Evolutionary conservation across 768 basidiomycete species (phyloP), one percentile per base, ranked within the genome.

Genomic region (Termitomyces sp.): DNA sequence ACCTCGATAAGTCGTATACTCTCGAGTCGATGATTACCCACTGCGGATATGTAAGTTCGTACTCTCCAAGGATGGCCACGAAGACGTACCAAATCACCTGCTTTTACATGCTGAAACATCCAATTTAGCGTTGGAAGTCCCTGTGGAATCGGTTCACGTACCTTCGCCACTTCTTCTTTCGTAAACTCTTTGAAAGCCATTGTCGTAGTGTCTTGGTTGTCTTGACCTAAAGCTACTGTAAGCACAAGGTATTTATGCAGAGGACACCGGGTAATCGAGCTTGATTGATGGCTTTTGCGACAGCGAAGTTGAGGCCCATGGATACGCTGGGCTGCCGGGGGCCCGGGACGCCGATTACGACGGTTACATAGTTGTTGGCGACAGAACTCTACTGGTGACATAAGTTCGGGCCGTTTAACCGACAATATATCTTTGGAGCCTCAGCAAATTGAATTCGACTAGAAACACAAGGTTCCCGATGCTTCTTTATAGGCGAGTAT

Each of bases 1-100:
- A 92, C 63, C 82, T 82, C 49, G 83, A 81, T 23, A 92, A 75
- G 66, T 91, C 84, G 63, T 82, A 90, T 27, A 90, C 89, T 67
- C 77, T 59, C 2, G 62, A 65, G 40, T 65, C 63, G 7, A 65
- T 51, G 12, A 64, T 54, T n/a, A 62, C 47, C 63, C 62, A 65
- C 62, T 65, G 32, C 3, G 12, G 21, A 11, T 16, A 16, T 16
- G 38, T 11, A 21, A 40, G 50, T 4, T 3, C 29, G n/a, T n/a
- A 29, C 3, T 29, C 4, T 29, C 29, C 31, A 38, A 1, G 47
- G 27, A n/a, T 7, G 25, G 6, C 16, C n/a, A 29, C 5, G 35
- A 51, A 51, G 37, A 48, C 56, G 31, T 50, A 62, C 61, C 17
- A 64, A 38, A 47, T 64, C 63, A 4, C 61, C 61, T 16, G 51